Percentiles rank a stretch among this genome's conserved stretches.
These are phyloP conservation scores for Chloris gayana DNA, from an alignment of 176 grass and related monocot species.

Conservation along the genomic window DNA sequence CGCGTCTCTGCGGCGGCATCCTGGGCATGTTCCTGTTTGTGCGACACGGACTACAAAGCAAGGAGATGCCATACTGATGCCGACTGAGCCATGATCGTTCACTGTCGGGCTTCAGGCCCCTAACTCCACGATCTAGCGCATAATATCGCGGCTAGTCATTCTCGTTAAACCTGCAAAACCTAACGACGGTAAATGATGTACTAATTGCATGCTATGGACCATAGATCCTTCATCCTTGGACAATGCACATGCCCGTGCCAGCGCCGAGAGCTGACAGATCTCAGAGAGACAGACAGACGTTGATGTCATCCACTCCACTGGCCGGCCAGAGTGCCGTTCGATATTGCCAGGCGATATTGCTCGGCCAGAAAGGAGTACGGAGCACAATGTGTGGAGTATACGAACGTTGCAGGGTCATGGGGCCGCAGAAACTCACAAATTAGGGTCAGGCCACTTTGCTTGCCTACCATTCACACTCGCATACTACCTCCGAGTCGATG, in stretches of 20 bases:
- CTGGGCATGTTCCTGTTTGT: conserved; percentile 2
- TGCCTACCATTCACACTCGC: no score
- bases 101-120: neutral
- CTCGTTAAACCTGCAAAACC: neutral
- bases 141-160: no score
- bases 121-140: neutral
- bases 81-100: neutral
- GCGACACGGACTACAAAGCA: neutral
- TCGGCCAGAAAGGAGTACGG: neutral
- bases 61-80: neutral
- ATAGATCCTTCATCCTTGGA: neutral
- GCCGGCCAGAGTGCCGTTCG: neutral
- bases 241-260: conserved; percentile 19
- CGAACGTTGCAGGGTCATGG: neutral
- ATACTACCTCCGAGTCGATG: neutral
- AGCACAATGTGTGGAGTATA: no score
- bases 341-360: neutral
- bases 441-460: neutral
- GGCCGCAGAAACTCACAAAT: no score
- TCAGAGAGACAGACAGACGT: neutral
- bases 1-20: neutral
- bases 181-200: neutral
- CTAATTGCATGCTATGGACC: neutral
- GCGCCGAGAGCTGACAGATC: conserved; percentile 3
- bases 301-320: neutral